Base-by-base conservation (phyloP, 345 rosid genomes). In the Rubroshorea leprosula region DNA sequence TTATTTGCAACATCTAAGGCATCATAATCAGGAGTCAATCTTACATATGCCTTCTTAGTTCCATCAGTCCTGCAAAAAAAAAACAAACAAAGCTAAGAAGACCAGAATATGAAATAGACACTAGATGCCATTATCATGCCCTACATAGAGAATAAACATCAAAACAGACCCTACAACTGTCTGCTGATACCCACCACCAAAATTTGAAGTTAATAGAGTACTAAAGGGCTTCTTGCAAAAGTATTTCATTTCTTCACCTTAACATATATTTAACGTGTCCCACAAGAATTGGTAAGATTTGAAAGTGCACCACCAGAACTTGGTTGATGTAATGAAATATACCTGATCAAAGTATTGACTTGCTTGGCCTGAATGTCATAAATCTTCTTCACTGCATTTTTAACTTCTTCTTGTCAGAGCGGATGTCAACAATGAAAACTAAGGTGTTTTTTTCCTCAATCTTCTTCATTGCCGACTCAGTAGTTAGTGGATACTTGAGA, bases 1-100 rank as follows among this genome's bases (percentile, higher is more conserved):
- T 91, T 91, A 85, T 88, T 91, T 21, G 92, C 98, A 19, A 87
- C 94, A 58, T 85, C 97, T 80, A 90, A 76, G 25, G 96, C 97
- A 80, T 87, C 96, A 24, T 66, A 80, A 61, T 90, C 97, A 10
- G 96, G 96, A 18, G 35, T 46, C 49, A 57, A 38, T 29, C 49
- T 11, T 4, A 49, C 23, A 51, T 13, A 24, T 5, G n/a, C n/a
- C n/a, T n/a, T n/a, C n/a, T n/a, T n/a, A n/a, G n/a, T n/a, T n/a
- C n/a, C n/a, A n/a, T n/a, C n/a, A n/a, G n/a, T n/a, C n/a, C n/a
- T n/a, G n/a, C n/a, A n/a, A n/a, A n/a, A n/a, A n/a, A n/a, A n/a
- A n/a, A n/a, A n/a, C n/a, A n/a, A n/a, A n/a, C n/a, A n/a, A n/a
- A n/a, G n/a, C n/a, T n/a, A n/a, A n/a, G n/a, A n/a, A n/a, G n/a